Base-by-base conservation (phyloP, 305 asterid species). In the Fraxinus albicans region DNA sequence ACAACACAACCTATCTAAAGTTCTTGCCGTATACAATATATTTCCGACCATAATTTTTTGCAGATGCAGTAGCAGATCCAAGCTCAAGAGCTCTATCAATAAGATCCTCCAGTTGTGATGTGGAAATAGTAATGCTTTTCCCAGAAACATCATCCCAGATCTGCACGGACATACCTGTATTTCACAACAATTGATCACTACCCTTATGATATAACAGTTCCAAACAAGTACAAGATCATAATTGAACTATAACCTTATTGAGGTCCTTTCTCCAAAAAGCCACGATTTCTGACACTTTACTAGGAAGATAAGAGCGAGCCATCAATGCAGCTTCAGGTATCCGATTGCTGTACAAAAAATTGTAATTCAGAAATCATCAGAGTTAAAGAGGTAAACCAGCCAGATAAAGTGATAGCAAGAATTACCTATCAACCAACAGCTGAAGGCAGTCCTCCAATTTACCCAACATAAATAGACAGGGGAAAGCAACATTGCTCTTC, bases 271-370 rank as follows among this genome's bases (percentile, higher is more conserved):
- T 95, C 98, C 98, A 95, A 40, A 93, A 92, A 60, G 91, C 93
- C 58, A 96, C 99, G 31, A 95, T 91, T 89, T 96, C 97, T 29
- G 99, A 89, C 82, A 96, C 99, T 90, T 94, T 95, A 91, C 98
- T 96, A 78, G 99, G 99, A 86, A 96, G 98, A 88, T 96, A 96
- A 42, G 99, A 96, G 83, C 99, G 94, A 44, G 99, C 99, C 98
- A 96, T 96, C 88, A 96, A 87, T 81, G 99, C 99, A 91, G 99
- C 99, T 90, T 96, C 99, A 79, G 99, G 99, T 92, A 95, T 92
- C 86, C 98, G 99, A 76, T 94, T 91, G 90, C 99, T 96, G 92
- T 86, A 86, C 72, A 69, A 78, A 76, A 83, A 83, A 58, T 81
- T 83, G 42, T 29, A 53, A 53, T 85, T 81, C 81, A 84, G 82